A percentile compares a stretch with the other conserved stretches of the same genome.
Conservation (phyloP, 441 rosid genomes). For the Gossypium lobatum region DNA sequence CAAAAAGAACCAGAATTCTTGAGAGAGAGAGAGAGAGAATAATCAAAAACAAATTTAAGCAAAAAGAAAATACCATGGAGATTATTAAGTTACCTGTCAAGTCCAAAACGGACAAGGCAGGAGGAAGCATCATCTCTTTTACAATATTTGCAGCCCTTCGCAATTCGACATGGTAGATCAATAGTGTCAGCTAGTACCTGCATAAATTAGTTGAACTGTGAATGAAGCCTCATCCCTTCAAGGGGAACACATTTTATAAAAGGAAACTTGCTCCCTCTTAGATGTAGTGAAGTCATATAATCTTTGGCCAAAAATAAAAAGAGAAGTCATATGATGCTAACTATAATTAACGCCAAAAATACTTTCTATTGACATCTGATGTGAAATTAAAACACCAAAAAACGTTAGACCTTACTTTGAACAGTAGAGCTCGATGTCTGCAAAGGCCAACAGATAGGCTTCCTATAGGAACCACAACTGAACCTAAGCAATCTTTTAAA, state of each 20-base stretch:
- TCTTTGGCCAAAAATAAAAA: neutral
- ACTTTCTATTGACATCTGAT: neutral
- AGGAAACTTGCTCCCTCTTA: neutral
- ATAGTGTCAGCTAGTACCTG: constrained; percentile 89
- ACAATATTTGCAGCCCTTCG: constrained; percentile 94
- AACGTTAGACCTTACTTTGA: constrained; percentile 61
- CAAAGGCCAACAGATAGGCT: constrained; percentile 88
- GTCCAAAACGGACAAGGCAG: constrained; percentile 90
- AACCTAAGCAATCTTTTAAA: constrained; percentile 74
- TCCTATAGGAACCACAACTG: constrained; percentile 83
- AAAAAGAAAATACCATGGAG: neutral
- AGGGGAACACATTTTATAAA: neutral
- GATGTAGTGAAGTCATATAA: neutral
- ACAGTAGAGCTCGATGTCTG: constrained; percentile 92
- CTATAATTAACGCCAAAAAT: neutral
- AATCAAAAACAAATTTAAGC: neutral
- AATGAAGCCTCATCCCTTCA: constrained; percentile 3
- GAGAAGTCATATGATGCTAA: neutral
- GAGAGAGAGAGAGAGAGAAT: neutral
- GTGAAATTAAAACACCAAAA: constrained; percentile 7
- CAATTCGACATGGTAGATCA: constrained; percentile 96
- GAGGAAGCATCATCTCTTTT: constrained; percentile 82
- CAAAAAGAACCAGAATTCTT: neutral
- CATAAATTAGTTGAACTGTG: constrained; percentile 20
- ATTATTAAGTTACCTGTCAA: constrained; percentile 51